These are phyloP conservation scores for Allantophomopsis lycopodina DNA, from an alignment of 2,329 filamentous ascomycete genomes.

Conservation along the genomic window DNA sequence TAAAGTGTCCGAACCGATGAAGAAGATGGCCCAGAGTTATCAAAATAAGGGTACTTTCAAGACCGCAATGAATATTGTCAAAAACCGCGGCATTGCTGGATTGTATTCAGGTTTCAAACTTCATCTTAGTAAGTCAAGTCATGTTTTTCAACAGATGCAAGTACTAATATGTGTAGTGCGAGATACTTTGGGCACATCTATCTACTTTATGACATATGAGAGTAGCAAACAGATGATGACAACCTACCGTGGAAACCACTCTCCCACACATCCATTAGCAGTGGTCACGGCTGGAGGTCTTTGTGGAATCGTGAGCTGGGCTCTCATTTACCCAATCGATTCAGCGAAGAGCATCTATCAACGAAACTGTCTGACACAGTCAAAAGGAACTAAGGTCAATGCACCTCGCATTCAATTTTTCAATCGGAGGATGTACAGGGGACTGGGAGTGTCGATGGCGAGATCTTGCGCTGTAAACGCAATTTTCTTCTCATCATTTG, in stretches of 20 bases:
- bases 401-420: constrained; percentile 66
- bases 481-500: constrained; percentile 82
- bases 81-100: constrained; percentile 57
- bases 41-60: constrained; percentile 66
- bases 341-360: constrained; percentile 80
- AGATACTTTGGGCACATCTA: constrained; percentile 70
- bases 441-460: constrained; percentile 70
- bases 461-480: constrained; percentile 71
- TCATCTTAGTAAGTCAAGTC: constrained; percentile 51
- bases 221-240: constrained; percentile 72
- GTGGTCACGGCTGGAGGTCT: constrained; percentile 68
- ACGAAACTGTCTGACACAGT: constrained; percentile 61
- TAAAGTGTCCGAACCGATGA: constrained; percentile 7
- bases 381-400: constrained; percentile 48
- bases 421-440: constrained; percentile 67
- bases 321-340: constrained; percentile 48
- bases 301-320: constrained; percentile 77
- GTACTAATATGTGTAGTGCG: constrained; percentile 37
- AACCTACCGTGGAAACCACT: constrained; percentile 55
- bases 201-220: constrained; percentile 86
- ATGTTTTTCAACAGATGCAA: background rate
- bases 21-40: constrained; percentile 47
- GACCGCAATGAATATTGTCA: constrained; percentile 65
- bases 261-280: constrained; percentile 65
- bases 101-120: constrained; percentile 72